phyloP scores from a whole-genome alignment of 1,284 basidiomycete genomes.

The Rhodotorula sp. region DNA sequence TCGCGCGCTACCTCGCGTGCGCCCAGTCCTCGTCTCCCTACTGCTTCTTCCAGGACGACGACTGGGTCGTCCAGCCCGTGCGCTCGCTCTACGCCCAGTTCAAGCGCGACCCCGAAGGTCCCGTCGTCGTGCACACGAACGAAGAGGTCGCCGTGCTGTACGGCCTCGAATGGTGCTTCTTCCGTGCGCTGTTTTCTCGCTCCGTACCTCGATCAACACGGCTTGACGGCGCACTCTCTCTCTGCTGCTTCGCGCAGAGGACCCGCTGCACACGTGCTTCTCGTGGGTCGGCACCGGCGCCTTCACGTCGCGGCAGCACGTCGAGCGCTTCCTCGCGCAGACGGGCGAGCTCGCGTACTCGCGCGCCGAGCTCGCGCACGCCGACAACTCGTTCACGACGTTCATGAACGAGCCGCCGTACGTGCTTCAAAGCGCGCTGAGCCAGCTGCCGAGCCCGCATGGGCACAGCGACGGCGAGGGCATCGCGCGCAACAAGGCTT shows the following conservation, averaged over 20 bases:
- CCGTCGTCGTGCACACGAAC: slow-evolving; percentile 36
- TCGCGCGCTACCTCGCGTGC: slow-evolving; percentile 47
- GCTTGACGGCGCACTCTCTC: background rate
- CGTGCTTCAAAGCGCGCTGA: slow-evolving; percentile 32
- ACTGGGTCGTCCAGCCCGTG: slow-evolving; percentile 45
- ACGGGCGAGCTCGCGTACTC: slow-evolving; percentile 19
- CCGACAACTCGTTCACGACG: slow-evolving; percentile 47
- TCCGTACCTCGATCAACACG: background rate
- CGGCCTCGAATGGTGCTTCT: slow-evolving; percentile 47
- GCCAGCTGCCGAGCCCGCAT: slow-evolving; percentile 26
- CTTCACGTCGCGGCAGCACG: slow-evolving; percentile 40
- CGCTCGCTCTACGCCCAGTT: slow-evolving; percentile 44
- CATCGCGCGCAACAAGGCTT: slow-evolving; percentile 39
- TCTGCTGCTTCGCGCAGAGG: background rate
- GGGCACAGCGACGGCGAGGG: slow-evolving; percentile 42
- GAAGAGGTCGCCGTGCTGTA: slow-evolving; percentile 37
- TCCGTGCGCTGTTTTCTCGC: slow-evolving; percentile 26
- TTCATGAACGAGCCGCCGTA: slow-evolving; percentile 44
- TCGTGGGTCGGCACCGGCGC: slow-evolving; percentile 47
- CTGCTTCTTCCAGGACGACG: slow-evolving; percentile 49
- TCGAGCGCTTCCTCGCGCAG: slow-evolving; percentile 37
- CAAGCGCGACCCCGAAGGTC: slow-evolving; percentile 41
- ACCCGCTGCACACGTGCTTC: slow-evolving; percentile 45
- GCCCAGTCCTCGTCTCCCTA: slow-evolving; percentile 36
- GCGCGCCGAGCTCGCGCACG: slow-evolving; percentile 38